Conservation (phyloP, 176 grass and related monocot genomes). For the Juncus effusus region DNA sequence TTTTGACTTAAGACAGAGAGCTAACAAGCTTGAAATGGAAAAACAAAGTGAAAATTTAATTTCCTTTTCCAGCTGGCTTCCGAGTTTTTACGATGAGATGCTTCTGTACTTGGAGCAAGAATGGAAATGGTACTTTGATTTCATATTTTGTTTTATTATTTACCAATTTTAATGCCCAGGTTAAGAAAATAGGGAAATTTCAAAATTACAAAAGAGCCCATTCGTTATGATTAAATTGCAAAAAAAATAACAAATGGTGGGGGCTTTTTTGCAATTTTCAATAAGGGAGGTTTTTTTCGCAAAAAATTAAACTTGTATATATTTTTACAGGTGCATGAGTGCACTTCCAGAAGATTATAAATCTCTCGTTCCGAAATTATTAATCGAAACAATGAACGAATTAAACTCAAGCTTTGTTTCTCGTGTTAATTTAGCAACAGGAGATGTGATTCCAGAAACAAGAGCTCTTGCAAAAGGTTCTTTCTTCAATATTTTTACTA, state of each 20-base stretch:
- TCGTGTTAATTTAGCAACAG: conserved; percentile 79
- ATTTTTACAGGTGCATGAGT: conserved; percentile 67
- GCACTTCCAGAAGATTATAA: conserved; percentile 94
- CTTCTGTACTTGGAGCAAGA: conserved; percentile 98
- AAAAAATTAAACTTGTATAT: conserved; percentile 16
- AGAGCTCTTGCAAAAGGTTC: conserved; percentile 90
- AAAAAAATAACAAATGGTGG: too few relatives aligned
- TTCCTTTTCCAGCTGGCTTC: conserved; percentile 89
- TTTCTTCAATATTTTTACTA: conserved; percentile 10
- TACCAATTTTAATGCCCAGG: too few relatives aligned
- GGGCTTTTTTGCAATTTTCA: too few relatives aligned
- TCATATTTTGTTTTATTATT: neutral
- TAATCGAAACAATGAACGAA: conserved; percentile 82
- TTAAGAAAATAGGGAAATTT: too few relatives aligned
- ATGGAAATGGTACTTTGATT: conserved; percentile 92
- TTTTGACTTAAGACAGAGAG: conserved; percentile 83
- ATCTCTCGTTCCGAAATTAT: conserved; percentile 82
- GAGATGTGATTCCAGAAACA: conserved; percentile 95
- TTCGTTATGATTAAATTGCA: too few relatives aligned
- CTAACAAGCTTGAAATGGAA: conserved; percentile 56
- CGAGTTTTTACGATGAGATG: conserved; percentile 96
- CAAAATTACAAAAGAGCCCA: too few relatives aligned
- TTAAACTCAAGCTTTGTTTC: conserved; percentile 76
- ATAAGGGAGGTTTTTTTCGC: too few relatives aligned
- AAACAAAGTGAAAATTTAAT: conserved; percentile 52